Evolutionary conservation across 1,284 basidiomycete genomes (phyloP), one percentile per base, ranked within the genome.

Genomic region (Pterulicium gracile): DNA sequence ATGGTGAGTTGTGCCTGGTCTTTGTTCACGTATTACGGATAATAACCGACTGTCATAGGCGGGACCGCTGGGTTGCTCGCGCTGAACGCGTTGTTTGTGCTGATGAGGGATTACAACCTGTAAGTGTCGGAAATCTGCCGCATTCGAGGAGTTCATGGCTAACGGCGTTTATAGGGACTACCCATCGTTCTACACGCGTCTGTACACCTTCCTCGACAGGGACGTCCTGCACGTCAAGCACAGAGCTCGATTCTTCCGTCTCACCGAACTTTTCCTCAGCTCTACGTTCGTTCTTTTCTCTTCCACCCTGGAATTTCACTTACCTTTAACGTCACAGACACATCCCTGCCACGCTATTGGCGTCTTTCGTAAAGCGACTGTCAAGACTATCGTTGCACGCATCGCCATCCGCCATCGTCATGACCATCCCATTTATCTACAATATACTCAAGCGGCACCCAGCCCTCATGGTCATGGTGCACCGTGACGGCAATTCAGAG

Each of bases 71-170:
- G 91, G 2, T 72, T 98, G 47, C 70, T 98, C 39, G 92, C 91
- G 3, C 73, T 98, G 54, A 98, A 98, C 57, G 87, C 88, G 0
- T 66, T 98, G 44, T 98, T 93, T 60, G 78, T 86, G 3, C 73
- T 99, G 51, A 97, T 98, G 66, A 86, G 81, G 45, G 79, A 90
- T 47, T 94, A 97, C 62, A 97, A 98, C 58, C 72, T 98, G 91
- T 88, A 55, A 59, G 87, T 70, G 35, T 35, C 34, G 35, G 47
- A 40, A 18, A 22, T 23, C 36, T 14, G 41, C 32, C 43, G 35
- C 17, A 34, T 5, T 15, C 19, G 34, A 24, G 42, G 42, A 41
- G 24, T 47, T 17, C 35, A 44, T 18, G 27, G 45, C 35, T 36
- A 47, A 45, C 12, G 48, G 34, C n/a, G 15, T 27, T 24, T 43